Conservation (phyloP, 2,329 filamentous ascomycete species). For the Podosphaera leucotricha region DNA sequence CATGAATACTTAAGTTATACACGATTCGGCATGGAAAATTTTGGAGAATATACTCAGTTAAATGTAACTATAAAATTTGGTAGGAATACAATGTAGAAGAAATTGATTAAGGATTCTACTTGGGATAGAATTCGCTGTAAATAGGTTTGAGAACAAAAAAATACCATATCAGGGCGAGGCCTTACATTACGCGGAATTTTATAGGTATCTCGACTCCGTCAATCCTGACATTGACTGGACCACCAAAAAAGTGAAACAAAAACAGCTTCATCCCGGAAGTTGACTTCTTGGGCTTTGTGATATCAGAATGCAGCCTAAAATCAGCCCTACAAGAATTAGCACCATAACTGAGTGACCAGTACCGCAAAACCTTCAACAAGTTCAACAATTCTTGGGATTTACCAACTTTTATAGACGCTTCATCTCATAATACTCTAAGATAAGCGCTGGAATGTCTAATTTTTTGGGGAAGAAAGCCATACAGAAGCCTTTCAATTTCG, state of each 20-base stretch:
- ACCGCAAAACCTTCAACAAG: slow-evolving; percentile 1
- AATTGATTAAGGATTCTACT: too few species aligned
- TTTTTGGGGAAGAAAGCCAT: slow-evolving; percentile 1
- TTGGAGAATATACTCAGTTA: too few species aligned
- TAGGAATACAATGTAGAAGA: too few species aligned
- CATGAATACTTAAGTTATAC: too few species aligned
- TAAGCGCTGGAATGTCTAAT: background rate
- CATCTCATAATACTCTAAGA: background rate
- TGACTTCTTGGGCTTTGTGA: background rate
- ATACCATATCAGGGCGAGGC: too few species aligned
- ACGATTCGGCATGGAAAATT: too few species aligned
- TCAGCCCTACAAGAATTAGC: background rate
- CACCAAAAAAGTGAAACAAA: background rate
- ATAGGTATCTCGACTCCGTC: background rate
- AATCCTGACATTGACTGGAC: background rate
- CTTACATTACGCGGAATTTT: too few species aligned
- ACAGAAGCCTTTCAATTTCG: background rate
- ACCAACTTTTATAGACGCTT: slow-evolving; percentile 1
- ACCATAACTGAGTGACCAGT: background rate
- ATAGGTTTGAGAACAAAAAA: too few species aligned
- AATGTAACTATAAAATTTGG: too few species aligned
- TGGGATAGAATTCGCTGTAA: too few species aligned
- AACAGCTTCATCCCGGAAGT: background rate
- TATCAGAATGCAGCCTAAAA: background rate
- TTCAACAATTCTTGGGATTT: slow-evolving; percentile 1